Evolutionary conservation across 1,139 yeast species (phyloP).

Genomic region (Pichia kudriavzevii): DNA sequence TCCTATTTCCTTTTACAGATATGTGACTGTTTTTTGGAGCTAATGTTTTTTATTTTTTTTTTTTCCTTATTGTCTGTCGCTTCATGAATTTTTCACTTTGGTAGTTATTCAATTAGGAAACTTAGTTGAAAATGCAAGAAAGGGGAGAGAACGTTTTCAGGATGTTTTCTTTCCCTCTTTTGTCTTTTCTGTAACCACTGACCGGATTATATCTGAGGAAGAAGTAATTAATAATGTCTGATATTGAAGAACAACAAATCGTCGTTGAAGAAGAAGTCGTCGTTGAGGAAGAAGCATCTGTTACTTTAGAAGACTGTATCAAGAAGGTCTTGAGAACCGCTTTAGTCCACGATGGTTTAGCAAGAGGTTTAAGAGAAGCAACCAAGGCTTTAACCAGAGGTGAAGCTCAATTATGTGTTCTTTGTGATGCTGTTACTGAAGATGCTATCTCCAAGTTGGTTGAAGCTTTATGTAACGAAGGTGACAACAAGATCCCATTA

Average conservation of each 20-base stretch:
- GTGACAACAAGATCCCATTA: conserved; percentile 93
- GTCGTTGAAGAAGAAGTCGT: conserved; percentile 82
- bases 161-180: not conserved
- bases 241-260: conserved; percentile 65
- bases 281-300: conserved; percentile 73
- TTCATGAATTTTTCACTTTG: too few relatives aligned
- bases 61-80: too few relatives aligned
- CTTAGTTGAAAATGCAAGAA: not conserved
- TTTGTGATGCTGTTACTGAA: conserved; percentile 98
- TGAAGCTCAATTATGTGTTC: conserved; percentile 96
- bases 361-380: conserved; percentile 99
- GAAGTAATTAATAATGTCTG: conserved; percentile 81
- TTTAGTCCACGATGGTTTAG: conserved; percentile 98
- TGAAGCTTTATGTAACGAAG: conserved; percentile 98
- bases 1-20: too few relatives aligned
- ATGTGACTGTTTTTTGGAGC: too few relatives aligned
- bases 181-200: conserved; percentile 38
- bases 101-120: too few relatives aligned
- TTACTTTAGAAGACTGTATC: conserved; percentile 97
- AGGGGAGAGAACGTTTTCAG: conserved; percentile 2
- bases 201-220: conserved; percentile 80
- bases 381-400: conserved; percentile 97
- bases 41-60: too few relatives aligned
- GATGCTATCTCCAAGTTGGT: conserved; percentile 94
- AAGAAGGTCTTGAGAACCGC: conserved; percentile 98